These are phyloP conservation scores for Vigna radiata DNA, from an alignment of 306 rosid species.

Conservation along the genomic window DNA sequence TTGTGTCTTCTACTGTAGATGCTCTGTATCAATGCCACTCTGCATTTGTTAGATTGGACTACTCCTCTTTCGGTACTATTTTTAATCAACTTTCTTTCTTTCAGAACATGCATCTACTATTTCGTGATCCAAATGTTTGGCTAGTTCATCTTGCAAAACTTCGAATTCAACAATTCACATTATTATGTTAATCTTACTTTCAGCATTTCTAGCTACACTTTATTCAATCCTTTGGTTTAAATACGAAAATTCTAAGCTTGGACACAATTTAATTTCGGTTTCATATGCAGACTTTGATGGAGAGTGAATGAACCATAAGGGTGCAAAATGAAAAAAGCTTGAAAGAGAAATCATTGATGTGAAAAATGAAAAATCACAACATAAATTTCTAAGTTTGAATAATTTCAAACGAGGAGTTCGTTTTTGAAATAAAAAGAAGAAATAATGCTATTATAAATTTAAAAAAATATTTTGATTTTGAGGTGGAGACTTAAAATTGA, in stretches of 20 bases:
- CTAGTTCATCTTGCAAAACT: background rate
- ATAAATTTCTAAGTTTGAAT: too few relatives aligned
- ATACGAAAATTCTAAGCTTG: background rate
- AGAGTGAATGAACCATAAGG: background rate
- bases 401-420: too few relatives aligned
- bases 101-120: background rate
- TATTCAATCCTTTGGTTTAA: background rate
- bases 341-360: too few relatives aligned
- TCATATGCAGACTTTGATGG: background rate
- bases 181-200: background rate
- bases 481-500: too few relatives aligned
- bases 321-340: too few relatives aligned
- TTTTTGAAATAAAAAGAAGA: too few relatives aligned
- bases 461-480: too few relatives aligned
- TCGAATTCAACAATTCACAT: background rate
- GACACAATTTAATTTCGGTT: background rate
- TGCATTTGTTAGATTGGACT: conserved; percentile 12
- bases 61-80: background rate
- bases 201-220: too few relatives aligned
- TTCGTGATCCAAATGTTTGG: background rate
- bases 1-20: background rate
- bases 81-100: background rate
- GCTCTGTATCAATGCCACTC: background rate
- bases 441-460: too few relatives aligned
- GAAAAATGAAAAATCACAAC: too few relatives aligned